Percentiles rank a stretch among this genome's conserved stretches.
These are phyloP conservation scores for Schizophyllum commune DNA, from an alignment of 1,284 basidiomycete species.

Conservation along the genomic window DNA sequence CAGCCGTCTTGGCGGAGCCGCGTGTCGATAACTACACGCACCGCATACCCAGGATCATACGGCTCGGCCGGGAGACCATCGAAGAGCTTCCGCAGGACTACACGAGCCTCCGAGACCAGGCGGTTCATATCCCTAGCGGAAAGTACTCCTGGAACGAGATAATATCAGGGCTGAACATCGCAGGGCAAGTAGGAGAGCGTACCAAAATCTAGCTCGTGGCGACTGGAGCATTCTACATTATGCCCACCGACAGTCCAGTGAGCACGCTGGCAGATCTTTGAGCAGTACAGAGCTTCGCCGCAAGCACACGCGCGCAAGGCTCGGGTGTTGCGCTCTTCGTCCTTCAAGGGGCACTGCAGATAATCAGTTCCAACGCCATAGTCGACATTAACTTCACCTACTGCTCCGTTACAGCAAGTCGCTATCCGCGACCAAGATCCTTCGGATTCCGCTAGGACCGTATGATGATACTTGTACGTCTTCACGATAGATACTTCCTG, in stretches of 20 bases:
- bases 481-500: neutral
- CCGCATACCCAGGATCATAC: no score
- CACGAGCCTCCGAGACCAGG: no score
- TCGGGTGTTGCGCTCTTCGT: no score
- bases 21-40: no score
- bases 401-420: neutral
- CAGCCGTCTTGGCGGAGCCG: no score
- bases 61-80: no score
- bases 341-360: neutral
- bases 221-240: neutral
- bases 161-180: neutral
- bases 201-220: neutral
- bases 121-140: no score
- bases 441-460: neutral
- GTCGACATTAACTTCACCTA: neutral
- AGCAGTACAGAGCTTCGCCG: neutral
- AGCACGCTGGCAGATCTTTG: neutral
- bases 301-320: neutral
- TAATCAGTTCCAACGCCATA: neutral
- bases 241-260: neutral
- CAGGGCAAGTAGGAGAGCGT: no score
- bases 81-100: no score
- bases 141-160: neutral
- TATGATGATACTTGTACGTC: neutral
- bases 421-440: neutral